A percentile compares a stretch with the other conserved stretches of the same genome.
phyloP scores from a whole-genome alignment of 164 flowering plant species.

The Annona cherimola region DNA sequence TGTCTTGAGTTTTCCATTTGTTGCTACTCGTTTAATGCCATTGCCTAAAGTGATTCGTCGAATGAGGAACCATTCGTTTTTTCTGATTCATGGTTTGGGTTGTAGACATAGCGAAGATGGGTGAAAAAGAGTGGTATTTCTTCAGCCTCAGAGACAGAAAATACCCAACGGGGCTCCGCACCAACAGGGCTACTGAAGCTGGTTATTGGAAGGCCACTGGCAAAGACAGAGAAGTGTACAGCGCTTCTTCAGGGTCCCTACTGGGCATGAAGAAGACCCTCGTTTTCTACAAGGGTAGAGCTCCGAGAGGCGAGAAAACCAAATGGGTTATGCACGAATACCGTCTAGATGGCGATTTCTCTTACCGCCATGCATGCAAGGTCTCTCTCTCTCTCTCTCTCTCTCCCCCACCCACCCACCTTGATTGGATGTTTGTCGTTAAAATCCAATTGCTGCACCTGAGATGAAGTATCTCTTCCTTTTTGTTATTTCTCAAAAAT shows the following conservation, averaged over 20 bases:
- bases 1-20: too few relatives aligned
- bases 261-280: conserved; percentile 85
- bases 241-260: conserved; percentile 33
- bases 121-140: conserved; percentile 84
- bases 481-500: neutral
- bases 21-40: neutral
- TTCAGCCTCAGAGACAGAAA: conserved; percentile 73
- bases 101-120: conserved; percentile 69
- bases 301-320: conserved; percentile 71
- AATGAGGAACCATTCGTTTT: neutral
- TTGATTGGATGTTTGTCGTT: too few relatives aligned
- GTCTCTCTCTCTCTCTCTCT: conserved; percentile 22
- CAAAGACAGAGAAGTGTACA: conserved; percentile 60
- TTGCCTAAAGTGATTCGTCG: neutral
- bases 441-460: too few relatives aligned
- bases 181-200: conserved; percentile 78
- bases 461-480: neutral
- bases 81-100: neutral
- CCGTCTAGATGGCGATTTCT: conserved; percentile 69
- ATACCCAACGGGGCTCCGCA: conserved; percentile 74
- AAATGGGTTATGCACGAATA: conserved; percentile 93
- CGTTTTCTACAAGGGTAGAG: conserved; percentile 80
- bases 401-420: neutral
- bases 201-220: conserved; percentile 95
- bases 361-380: conserved; percentile 58